Conservation (phyloP, 306 rosid genomes). For the Trifolium repens region DNA sequence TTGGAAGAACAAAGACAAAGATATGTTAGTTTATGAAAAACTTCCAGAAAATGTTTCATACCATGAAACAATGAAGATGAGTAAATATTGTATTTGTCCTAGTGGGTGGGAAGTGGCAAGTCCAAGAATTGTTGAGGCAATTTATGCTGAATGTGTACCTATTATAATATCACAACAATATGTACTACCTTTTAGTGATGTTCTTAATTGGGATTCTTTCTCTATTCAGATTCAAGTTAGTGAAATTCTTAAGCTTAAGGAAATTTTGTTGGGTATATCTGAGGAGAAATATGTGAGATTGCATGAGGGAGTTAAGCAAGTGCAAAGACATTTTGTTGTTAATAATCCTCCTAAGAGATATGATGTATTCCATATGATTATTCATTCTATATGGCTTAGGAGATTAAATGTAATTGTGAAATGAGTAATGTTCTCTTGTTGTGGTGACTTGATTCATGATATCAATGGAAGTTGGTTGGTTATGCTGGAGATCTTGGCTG, state of each 20-base stretch:
- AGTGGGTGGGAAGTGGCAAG: conserved; percentile 72
- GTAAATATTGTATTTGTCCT: conserved; percentile 64
- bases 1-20: conserved; percentile 55
- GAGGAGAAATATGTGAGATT: conserved; percentile 51
- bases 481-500: too few species aligned
- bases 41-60: conserved; percentile 55
- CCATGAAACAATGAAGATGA: conserved; percentile 52
- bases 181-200: conserved; percentile 66
- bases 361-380: conserved; percentile 65
- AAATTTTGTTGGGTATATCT: conserved; percentile 51
- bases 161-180: conserved; percentile 63
- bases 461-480: too few species aligned
- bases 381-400: conserved; percentile 71
- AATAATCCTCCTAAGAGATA: conserved; percentile 60
- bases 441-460: too few species aligned
- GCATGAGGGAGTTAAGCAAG: conserved; percentile 56
- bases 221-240: conserved; percentile 50
- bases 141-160: conserved; percentile 65
- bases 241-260: conserved; percentile 58
- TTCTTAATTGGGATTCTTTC: conserved; percentile 61
- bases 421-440: not conserved
- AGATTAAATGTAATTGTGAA: conserved; percentile 55
- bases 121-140: conserved; percentile 66
- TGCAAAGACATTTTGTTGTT: conserved; percentile 59
- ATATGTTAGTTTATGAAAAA: conserved; percentile 50